Evolutionary conservation across 1,284 basidiomycete species (phyloP).

Genomic region (Pterulicium gracile): DNA sequence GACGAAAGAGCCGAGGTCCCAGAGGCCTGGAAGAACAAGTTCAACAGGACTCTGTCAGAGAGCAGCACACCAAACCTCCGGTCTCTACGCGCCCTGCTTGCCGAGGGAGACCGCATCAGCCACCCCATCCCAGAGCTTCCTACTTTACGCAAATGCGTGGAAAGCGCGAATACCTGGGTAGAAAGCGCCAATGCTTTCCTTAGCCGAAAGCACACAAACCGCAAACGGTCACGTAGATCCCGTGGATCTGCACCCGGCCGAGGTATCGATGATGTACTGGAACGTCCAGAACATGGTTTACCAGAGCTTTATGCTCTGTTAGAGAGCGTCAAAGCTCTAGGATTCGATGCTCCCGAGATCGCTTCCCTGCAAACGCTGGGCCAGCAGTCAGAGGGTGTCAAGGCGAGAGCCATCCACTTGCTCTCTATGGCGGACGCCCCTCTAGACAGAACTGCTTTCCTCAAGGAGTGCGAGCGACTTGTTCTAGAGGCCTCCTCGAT

Average conservation of each 20-base stretch:
- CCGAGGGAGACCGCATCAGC: constrained; percentile 82
- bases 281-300: constrained; percentile 57
- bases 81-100: constrained; percentile 64
- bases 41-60: constrained; percentile 58
- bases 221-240: constrained; percentile 58
- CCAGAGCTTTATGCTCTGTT: constrained; percentile 60
- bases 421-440: constrained; percentile 28
- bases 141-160: constrained; percentile 70
- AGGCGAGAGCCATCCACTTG: constrained; percentile 38
- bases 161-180: constrained; percentile 76
- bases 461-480: constrained; percentile 60
- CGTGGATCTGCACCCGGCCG: constrained; percentile 33
- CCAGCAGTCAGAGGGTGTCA: constrained; percentile 56
- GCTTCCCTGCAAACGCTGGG: constrained; percentile 43
- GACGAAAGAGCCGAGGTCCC: constrained; percentile 68
- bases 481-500: constrained; percentile 60
- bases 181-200: constrained; percentile 65
- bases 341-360: constrained; percentile 75
- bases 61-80: constrained; percentile 66
- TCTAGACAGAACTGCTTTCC: constrained; percentile 42
- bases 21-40: constrained; percentile 62
- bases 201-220: constrained; percentile 52
- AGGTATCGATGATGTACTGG: constrained; percentile 44
- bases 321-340: constrained; percentile 61
- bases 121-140: constrained; percentile 64